A percentile compares a stretch with the other conserved stretches of the same genome.
These are phyloP conservation scores for Penicillium sp. DNA, from an alignment of 2,329 filamentous ascomycete genomes.

Conservation along the genomic window DNA sequence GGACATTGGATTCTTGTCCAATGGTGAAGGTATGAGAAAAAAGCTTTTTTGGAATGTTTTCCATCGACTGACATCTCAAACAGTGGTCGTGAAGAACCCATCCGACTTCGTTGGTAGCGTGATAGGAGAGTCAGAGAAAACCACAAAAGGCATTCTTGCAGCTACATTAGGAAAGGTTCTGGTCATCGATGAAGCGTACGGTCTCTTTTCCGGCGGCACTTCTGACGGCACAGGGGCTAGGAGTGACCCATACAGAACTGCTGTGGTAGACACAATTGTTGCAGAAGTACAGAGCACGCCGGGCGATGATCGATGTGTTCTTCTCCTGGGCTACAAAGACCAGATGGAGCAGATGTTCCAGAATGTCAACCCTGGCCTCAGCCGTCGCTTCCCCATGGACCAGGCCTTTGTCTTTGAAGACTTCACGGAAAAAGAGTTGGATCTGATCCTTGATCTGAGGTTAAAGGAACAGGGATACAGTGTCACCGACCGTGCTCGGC, in stretches of 20 bases:
- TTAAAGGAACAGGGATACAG: conserved; percentile 58
- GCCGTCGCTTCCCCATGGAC: conserved; percentile 64
- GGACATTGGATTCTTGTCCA: conserved; percentile 67
- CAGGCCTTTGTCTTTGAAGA: conserved; percentile 70
- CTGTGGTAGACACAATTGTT: conserved; percentile 73
- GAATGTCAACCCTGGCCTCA: conserved; percentile 71
- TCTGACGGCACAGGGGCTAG: conserved; percentile 29
- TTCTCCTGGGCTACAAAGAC: conserved; percentile 70
- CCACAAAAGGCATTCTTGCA: conserved; percentile 71
- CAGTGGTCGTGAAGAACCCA: conserved; percentile 71
- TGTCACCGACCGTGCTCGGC: conserved; percentile 55
- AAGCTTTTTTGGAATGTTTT: not conserved
- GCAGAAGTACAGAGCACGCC: conserved; percentile 70
- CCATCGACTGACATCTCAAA: conserved; percentile 11
- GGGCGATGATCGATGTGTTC: conserved; percentile 71
- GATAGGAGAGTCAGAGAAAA: conserved; percentile 68
- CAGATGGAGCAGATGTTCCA: conserved; percentile 73
- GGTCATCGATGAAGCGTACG: conserved; percentile 79
- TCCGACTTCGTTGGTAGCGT: conserved; percentile 69
- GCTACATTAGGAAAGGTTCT: conserved; percentile 71
- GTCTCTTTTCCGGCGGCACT: conserved; percentile 51
- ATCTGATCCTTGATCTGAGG: conserved; percentile 64
- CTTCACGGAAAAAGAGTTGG: conserved; percentile 62
- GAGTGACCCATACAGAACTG: conserved; percentile 59
- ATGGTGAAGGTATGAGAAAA: conserved; percentile 60